phyloP scores from a whole-genome alignment of 129 eudicot genomes.

The Oenanthe sinensis region DNA sequence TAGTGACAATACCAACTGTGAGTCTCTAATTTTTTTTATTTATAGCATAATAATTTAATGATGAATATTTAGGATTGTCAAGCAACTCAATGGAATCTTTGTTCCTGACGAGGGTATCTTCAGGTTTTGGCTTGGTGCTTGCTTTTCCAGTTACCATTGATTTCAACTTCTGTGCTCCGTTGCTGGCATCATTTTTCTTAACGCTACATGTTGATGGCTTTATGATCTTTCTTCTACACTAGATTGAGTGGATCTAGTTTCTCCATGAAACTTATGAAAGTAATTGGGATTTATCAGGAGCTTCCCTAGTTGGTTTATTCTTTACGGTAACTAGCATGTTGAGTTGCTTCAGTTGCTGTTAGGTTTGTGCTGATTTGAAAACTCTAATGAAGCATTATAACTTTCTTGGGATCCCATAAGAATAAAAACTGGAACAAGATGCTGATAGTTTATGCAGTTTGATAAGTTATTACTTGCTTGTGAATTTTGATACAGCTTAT shows the following conservation, averaged over 20 bases:
- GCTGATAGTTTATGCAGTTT: background rate
- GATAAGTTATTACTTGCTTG: background rate
- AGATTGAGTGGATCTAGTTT: background rate
- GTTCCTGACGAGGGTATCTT: background rate
- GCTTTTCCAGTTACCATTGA: background rate
- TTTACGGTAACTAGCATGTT: background rate
- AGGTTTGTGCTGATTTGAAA: background rate
- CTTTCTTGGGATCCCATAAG: background rate
- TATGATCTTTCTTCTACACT: background rate
- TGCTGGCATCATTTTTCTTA: background rate
- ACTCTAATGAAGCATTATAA: background rate
- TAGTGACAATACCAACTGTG: conserved; percentile 73
- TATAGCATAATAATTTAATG: background rate
- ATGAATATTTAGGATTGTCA: background rate
- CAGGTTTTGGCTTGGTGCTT: background rate
- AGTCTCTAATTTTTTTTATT: background rate
- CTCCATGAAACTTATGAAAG: background rate
- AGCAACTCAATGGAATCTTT: background rate
- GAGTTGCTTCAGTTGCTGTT: background rate
- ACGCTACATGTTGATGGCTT: background rate
- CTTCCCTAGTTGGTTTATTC: background rate
- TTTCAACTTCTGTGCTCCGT: background rate
- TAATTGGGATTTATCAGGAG: background rate
- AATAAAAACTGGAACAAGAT: background rate
- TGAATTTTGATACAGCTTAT: background rate